These are phyloP conservation scores for Cyberlindnera xishuangbannaensis DNA, from an alignment of 805 yeast species.

Conservation along the genomic window DNA sequence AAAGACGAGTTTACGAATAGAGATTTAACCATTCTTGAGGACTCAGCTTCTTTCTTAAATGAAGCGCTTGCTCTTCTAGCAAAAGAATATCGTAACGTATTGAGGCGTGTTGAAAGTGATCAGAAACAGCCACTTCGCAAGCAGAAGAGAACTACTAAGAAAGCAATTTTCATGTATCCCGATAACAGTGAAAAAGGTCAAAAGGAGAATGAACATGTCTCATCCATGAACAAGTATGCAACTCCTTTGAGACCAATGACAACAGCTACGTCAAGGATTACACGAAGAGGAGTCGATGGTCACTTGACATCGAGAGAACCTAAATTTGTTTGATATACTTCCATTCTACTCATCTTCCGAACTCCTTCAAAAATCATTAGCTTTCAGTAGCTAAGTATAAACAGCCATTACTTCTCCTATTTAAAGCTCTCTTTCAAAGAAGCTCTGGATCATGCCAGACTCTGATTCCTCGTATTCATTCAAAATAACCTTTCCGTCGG, in stretches of 20 bases:
- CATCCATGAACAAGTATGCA: too few species aligned
- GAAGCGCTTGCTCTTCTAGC: constrained; percentile 11
- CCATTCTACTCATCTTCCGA: too few species aligned
- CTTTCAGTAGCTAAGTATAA: too few species aligned
- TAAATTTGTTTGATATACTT: too few species aligned
- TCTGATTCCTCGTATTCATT: constrained; percentile 70
- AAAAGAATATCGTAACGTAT: constrained; percentile 6
- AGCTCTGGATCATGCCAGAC: constrained; percentile 75
- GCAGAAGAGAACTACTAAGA: constrained; percentile 4
- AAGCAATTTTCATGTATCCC: constrained; percentile 2
- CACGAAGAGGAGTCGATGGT: too few species aligned
- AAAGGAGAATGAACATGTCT: too few species aligned
- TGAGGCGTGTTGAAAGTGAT: constrained; percentile 4
- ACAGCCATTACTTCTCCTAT: too few species aligned
- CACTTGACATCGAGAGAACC: too few species aligned
- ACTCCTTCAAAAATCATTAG: too few species aligned
- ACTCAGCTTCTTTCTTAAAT: constrained; percentile 7
- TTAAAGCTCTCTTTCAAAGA: constrained; percentile 47
- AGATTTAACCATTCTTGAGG: constrained; percentile 7
- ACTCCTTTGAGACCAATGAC: too few species aligned
- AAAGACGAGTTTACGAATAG: constrained; percentile 3
- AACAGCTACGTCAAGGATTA: too few species aligned
- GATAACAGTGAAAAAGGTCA: too few species aligned
- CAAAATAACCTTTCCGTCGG: constrained; percentile 40
- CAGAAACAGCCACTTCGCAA: constrained; percentile 8